These are phyloP conservation scores for Mucor velutinosus DNA, from an alignment of 371 early-diverging fungal species.

Conservation along the genomic window DNA sequence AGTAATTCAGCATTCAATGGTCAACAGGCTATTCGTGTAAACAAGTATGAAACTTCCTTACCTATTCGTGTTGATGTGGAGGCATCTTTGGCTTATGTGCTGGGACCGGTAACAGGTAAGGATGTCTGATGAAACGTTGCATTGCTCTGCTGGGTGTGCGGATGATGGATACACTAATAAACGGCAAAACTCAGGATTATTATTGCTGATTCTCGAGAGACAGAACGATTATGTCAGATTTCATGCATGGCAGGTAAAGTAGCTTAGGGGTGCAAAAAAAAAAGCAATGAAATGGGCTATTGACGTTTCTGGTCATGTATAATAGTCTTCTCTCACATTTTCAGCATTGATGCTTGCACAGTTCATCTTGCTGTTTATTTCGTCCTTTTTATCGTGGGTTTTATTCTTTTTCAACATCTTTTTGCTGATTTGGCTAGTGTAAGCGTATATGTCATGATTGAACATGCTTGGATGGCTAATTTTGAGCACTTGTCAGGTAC, in stretches of 20 bases:
- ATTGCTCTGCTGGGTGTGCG: neutral
- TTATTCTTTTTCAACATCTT: conserved; percentile 54
- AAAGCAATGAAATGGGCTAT: neutral
- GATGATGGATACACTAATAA: neutral
- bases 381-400: conserved; percentile 57
- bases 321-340: conserved; percentile 47
- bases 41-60: conserved; percentile 79
- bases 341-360: conserved; percentile 43
- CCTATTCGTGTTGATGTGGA: conserved; percentile 81
- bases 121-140: neutral
- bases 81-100: conserved; percentile 71
- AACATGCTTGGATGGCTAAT: neutral
- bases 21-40: conserved; percentile 58
- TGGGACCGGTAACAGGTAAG: conserved; percentile 75
- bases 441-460: conserved; percentile 10
- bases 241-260: conserved; percentile 82
- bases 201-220: conserved; percentile 75
- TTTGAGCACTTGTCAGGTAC: conserved; percentile 36
- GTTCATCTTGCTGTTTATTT: conserved; percentile 55
- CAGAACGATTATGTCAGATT: conserved; percentile 85
- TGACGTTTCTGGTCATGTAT: neutral
- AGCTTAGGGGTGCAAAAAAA: neutral
- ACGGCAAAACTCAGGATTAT: conserved; percentile 33
- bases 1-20: neutral
- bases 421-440: conserved; percentile 51